Evolutionary conservation across 1,284 basidiomycete genomes (phyloP).

Genomic region (Rugosomyces carneus): DNA sequence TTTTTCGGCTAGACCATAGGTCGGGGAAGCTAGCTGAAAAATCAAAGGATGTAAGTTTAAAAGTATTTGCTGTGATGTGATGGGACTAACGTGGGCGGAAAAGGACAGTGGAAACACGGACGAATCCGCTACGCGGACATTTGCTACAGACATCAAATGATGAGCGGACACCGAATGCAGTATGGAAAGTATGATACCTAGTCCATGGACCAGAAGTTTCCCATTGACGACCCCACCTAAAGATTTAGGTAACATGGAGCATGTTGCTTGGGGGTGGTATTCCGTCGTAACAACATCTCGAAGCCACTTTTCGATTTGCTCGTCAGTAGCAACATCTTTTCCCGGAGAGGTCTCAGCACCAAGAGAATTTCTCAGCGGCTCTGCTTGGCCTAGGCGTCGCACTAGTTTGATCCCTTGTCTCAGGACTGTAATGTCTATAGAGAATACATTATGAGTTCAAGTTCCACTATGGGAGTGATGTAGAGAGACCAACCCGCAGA

Average conservation of each 20-base stretch:
- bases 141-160: slow-evolving; percentile 22
- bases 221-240: slow-evolving; percentile 41
- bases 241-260: slow-evolving; percentile 36
- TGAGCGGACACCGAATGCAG: slow-evolving; percentile 16
- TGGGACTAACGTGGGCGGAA: slow-evolving; percentile 37
- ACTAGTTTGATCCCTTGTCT: slow-evolving; percentile 55
- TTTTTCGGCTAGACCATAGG: slow-evolving; percentile 69
- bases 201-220: slow-evolving; percentile 28
- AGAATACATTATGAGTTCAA: slow-evolving; percentile 6
- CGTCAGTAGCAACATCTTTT: slow-evolving; percentile 32
- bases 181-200: slow-evolving; percentile 9
- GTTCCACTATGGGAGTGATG: background rate
- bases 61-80: background rate
- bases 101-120: slow-evolving; percentile 50
- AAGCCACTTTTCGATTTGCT: slow-evolving; percentile 43
- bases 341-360: slow-evolving; percentile 37
- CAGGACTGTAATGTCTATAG: slow-evolving; percentile 49
- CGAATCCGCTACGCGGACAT: slow-evolving; percentile 46
- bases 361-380: slow-evolving; percentile 32
- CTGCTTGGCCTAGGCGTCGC: slow-evolving; percentile 35
- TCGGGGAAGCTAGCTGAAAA: slow-evolving; percentile 43
- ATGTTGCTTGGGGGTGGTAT: slow-evolving; percentile 44
- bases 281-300: slow-evolving; percentile 29
- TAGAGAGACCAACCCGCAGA: slow-evolving; percentile 29
- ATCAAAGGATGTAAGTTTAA: background rate